These are phyloP conservation scores for Salix caprea DNA, from an alignment of 345 rosid species.

Conservation along the genomic window DNA sequence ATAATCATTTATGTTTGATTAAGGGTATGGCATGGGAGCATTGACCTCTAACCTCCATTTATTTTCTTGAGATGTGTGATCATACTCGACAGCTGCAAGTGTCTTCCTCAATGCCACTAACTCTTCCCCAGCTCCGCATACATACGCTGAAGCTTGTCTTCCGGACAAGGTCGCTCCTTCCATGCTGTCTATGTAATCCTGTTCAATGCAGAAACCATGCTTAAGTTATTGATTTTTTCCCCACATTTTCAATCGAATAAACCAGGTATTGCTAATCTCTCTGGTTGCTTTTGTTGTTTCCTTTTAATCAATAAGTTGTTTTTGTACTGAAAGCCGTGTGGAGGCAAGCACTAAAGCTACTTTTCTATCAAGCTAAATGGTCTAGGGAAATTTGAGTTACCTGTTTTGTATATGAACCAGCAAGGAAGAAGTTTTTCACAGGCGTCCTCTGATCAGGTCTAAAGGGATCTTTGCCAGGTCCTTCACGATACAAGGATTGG, in stretches of 20 bases:
- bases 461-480: conserved; percentile 93
- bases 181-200: conserved; percentile 99
- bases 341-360: background rate
- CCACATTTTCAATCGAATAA: background rate
- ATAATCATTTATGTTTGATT: too few species aligned
- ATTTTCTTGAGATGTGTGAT: background rate
- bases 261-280: background rate
- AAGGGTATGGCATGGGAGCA: background rate
- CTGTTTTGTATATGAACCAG: conserved; percentile 97
- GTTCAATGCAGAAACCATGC: conserved; percentile 7
- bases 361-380: background rate
- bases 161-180: conserved; percentile 97
- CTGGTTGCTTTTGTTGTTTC: background rate
- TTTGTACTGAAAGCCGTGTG: background rate
- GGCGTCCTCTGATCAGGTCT: conserved; percentile 98
- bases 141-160: conserved; percentile 82
- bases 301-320: background rate
- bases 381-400: conserved; percentile 25
- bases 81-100: conserved; percentile 39
- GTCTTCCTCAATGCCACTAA: conserved; percentile 62
- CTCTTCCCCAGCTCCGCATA: conserved; percentile 82
- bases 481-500: conserved; percentile 93
- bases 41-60: background rate
- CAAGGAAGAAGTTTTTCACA: conserved; percentile 79
- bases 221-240: background rate